Conservation (phyloP, 2,329 filamentous ascomycete genomes). For the Monilinia laxa region DNA sequence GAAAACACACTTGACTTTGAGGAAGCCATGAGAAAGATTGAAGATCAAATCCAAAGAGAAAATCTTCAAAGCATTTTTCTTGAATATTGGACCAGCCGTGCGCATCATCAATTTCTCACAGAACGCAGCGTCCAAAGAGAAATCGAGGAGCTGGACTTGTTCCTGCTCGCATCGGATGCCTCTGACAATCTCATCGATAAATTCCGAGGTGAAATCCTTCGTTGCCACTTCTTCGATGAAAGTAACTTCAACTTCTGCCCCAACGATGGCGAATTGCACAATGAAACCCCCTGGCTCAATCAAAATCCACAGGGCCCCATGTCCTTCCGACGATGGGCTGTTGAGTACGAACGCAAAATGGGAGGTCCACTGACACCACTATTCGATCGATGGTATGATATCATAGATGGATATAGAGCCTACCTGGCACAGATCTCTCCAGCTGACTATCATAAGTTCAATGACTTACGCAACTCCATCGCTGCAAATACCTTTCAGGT, state of each 20-base stretch:
- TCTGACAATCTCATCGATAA: not conserved
- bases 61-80: not conserved
- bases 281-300: not conserved
- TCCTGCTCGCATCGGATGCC: rapidly evolving
- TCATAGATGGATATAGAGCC: not conserved
- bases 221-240: not conserved
- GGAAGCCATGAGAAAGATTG: not conserved
- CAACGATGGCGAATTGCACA: rapidly evolving
- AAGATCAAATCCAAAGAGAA: not conserved
- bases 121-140: not conserved
- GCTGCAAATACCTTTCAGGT: not conserved
- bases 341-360: not conserved
- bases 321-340: not conserved
- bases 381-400: not conserved
- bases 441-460: not conserved
- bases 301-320: not conserved
- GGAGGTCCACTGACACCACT: rapidly evolving
- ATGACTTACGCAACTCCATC: not conserved
- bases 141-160: not conserved
- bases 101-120: not conserved
- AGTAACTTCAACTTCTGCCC: not conserved
- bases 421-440: not conserved
- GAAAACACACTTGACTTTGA: not conserved
- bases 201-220: not conserved
- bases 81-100: not conserved